A percentile compares a stretch with the other conserved stretches of the same genome.
Evolutionary conservation across 2,329 filamentous ascomycete genomes (phyloP).

Genomic region (Fusarium pseudograminearum): DNA sequence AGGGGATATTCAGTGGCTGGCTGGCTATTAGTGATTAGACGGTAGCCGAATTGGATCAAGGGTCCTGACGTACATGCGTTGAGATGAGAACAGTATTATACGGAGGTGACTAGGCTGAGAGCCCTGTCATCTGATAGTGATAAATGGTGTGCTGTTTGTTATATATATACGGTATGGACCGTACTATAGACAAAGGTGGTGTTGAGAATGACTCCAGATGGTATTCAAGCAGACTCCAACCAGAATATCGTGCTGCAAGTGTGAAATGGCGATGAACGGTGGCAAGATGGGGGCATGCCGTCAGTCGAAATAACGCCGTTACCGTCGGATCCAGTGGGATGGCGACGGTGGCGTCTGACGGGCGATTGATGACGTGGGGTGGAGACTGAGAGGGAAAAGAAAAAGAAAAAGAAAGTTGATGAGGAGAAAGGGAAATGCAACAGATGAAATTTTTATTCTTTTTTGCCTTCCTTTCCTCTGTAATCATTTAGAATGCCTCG

Average conservation of each 20-base stretch:
- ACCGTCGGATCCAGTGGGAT: conserved; percentile 32
- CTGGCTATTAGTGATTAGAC: conserved; percentile 12
- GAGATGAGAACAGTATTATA: neutral
- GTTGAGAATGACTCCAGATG: neutral
- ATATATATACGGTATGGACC: neutral
- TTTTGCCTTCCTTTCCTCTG: neutral
- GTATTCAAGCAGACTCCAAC: neutral
- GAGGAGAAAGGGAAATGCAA: conserved; percentile 10
- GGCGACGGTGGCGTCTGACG: conserved; percentile 42
- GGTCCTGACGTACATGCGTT: conserved; percentile 15
- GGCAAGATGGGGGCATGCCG: conserved; percentile 25
- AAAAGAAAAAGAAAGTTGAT: conserved; percentile 3
- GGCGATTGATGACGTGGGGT: conserved; percentile 42
- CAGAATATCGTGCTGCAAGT: neutral
- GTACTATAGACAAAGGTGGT: neutral
- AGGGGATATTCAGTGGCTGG: conserved; percentile 9
- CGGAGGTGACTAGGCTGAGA: neutral
- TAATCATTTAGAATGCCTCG: neutral
- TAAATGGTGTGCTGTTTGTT: neutral
- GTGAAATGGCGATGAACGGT: conserved; percentile 28
- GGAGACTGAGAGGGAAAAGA: conserved; percentile 16
- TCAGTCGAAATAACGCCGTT: conserved; percentile 28
- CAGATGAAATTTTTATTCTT: neutral
- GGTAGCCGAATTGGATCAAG: conserved; percentile 29
- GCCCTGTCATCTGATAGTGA: neutral